A percentile compares a stretch with the other conserved stretches of the same genome.
These are phyloP conservation scores for Dendrocalamus latiflorus DNA, from an alignment of 202 grass and related monocot genomes.

Conservation along the genomic window DNA sequence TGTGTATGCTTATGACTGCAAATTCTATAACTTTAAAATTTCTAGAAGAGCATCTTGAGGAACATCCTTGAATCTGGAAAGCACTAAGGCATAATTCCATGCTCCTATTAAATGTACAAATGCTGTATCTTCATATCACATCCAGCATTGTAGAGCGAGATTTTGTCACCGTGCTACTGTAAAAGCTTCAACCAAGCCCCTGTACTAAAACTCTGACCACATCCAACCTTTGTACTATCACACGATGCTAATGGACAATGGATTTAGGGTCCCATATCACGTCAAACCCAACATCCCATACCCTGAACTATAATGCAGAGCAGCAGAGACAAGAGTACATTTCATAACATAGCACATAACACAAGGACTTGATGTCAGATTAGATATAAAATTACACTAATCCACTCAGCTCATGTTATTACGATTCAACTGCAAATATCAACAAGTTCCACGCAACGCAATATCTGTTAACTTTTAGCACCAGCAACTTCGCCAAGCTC, in stretches of 20 bases:
- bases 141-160: not conserved
- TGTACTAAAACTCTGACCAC: not conserved
- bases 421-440: not conserved
- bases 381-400: not conserved
- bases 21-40: not conserved
- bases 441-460: not conserved
- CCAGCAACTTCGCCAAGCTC: conserved; percentile 13
- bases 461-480: not conserved
- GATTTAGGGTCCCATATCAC: not conserved
- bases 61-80: conserved; percentile 12
- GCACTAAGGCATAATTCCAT: not conserved
- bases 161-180: not conserved
- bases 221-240: not conserved
- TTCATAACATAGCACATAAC: not conserved
- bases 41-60: not conserved
- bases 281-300: not conserved
- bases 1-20: not conserved
- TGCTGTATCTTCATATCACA: not conserved
- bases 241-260: not conserved
- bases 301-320: not conserved
- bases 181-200: not conserved
- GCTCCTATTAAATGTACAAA: not conserved
- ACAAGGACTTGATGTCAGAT: not conserved
- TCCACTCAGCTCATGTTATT: not conserved
- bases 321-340: not conserved